These are phyloP conservation scores for Acanthamoeba rhysodes DNA, from an alignment of 208 protist species.

Conservation along the genomic window DNA sequence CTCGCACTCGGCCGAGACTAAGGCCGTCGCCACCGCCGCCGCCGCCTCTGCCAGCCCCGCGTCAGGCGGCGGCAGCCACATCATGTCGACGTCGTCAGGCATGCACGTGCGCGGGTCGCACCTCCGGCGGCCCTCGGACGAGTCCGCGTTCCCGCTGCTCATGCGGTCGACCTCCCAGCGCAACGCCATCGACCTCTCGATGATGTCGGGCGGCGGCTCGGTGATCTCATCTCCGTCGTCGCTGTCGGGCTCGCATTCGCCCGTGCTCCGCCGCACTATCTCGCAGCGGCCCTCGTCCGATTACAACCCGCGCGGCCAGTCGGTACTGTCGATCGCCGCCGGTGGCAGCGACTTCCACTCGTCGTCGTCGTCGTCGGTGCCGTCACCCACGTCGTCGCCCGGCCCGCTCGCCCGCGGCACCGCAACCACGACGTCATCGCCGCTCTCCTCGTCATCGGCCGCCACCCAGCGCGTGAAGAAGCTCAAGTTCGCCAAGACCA, in stretches of 20 bases:
- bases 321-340: not conserved
- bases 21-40: not conserved
- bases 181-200: not conserved
- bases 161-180: not conserved
- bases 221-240: not conserved
- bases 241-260: not conserved
- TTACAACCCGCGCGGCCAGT: not conserved
- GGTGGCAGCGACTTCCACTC: not conserved
- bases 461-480: conserved; percentile 31
- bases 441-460: not conserved
- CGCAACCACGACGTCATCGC: not conserved
- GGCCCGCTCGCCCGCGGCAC: not conserved
- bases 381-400: not conserved
- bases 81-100: not conserved
- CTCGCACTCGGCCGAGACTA: not conserved
- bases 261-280: not conserved
- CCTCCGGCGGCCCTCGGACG: not conserved
- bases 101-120: not conserved
- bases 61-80: too few species aligned
- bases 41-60: not conserved
- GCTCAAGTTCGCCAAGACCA: conserved; percentile 41
- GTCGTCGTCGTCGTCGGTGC: too few species aligned
- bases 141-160: not conserved
- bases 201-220: not conserved
- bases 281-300: not conserved